Base-by-base conservation (phyloP, 73 alveolate species). In the Blepharisma stoltei region DNA sequence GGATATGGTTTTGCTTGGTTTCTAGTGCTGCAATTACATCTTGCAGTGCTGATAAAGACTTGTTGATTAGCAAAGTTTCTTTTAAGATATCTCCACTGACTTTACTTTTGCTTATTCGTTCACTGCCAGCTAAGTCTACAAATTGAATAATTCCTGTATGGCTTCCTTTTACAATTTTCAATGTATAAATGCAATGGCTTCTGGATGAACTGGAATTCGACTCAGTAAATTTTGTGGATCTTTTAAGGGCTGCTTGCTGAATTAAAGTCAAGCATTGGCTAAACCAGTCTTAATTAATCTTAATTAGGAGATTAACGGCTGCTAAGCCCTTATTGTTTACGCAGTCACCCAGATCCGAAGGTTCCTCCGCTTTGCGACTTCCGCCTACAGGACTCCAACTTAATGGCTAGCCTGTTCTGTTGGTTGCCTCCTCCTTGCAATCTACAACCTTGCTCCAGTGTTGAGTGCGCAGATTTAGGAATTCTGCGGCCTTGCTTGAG, bases 21-120 rank as follows among this genome's bases (percentile, higher is more conserved):
- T 88, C 89, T 9, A 94, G 75, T 7, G 97, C 95, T 49, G 76
- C 75, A 54, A 94, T 86, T 8, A 94, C 98, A 81, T 85, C 89
- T 32, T 95, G 96, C 23, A 93, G 73, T 71, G 88, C 84, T 7
- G 89, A 54, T 32, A 94, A 82, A 47, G 92, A 71, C 81, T 85
- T 77, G 54, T 94, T 94, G 20, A 94, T 94, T 21, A 87, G 54
- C 80, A 78, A 47, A 11, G 97, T 84, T 78, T 94, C 98, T 55
- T 94, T 90, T 6, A 89, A 54, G 67, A 95, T 80, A 25, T 87
- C 93, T 6, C 95, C 97, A 45, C 81, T 93, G 14, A 87, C 90
- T 38, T 60, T n/a, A 25, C 73, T 60, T 60, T 60, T 60, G 2
- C 73, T 38, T 14, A 60, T 60, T 25, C 73, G 11, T 44, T 69